A percentile compares a stretch with the other conserved stretches of the same genome.
Conservation (phyloP, 495 filamentous ascomycete species). For the Aspergillus indologenus region DNA sequence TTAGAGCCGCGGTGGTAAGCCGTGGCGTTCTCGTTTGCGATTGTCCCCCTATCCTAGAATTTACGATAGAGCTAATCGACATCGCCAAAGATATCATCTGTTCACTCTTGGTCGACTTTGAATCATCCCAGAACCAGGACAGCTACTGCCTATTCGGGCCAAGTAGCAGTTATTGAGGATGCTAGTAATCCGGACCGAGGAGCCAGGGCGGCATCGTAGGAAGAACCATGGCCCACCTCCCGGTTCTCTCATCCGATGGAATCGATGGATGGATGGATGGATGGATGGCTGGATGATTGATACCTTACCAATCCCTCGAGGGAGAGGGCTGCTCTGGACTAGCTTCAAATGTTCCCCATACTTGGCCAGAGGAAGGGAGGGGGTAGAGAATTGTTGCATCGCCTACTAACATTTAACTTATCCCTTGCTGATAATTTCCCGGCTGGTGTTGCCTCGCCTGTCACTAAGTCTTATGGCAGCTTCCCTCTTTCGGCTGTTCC, state of each 20-base stretch:
- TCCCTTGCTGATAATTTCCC: conserved; percentile 6
- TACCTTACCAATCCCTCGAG: not conserved
- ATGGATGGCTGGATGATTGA: not conserved
- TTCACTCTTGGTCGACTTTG: not conserved
- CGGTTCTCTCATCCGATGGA: not conserved
- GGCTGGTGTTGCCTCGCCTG: conserved; percentile 1
- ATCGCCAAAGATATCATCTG: not conserved
- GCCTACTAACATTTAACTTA: not conserved
- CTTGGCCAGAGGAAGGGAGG: not conserved
- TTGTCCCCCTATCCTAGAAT: not conserved
- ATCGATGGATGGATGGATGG: not conserved
- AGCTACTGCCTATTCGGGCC: not conserved
- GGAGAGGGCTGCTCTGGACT: not conserved
- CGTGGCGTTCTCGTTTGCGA: not conserved
- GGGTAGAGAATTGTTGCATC: not conserved
- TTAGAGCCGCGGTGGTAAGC: not conserved
- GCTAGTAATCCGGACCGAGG: not conserved
- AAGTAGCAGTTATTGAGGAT: not conserved
- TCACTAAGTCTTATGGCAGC: not conserved
- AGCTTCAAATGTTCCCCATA: not conserved
- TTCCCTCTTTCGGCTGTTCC: conserved; percentile 2
- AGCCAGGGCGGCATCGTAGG: not conserved
- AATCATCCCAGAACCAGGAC: not conserved
- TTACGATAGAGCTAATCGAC: not conserved
- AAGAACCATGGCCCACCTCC: not conserved